Evolutionary conservation across 768 basidiomycete species (phyloP).

Genomic region (Lactarius sp.): DNA sequence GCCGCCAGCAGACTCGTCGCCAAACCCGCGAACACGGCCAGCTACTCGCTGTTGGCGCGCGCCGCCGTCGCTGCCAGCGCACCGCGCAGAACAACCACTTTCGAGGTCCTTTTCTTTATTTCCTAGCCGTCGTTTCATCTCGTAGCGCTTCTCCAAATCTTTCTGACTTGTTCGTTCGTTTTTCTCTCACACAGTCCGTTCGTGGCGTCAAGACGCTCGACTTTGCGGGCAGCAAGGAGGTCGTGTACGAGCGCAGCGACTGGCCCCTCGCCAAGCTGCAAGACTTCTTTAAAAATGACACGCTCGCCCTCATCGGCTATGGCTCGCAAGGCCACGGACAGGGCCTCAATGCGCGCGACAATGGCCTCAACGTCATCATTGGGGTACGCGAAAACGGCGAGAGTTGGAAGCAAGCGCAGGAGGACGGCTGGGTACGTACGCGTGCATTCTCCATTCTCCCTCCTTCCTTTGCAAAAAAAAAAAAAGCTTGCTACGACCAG

Average conservation of each 20-base stretch:
- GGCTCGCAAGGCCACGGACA: slow-evolving; percentile 99
- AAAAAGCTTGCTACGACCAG: too few species aligned
- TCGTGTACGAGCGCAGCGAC: slow-evolving; percentile 92
- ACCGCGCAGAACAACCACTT: slow-evolving; percentile 24
- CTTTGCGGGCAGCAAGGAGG: slow-evolving; percentile 92
- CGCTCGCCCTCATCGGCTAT: slow-evolving; percentile 97
- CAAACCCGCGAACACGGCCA: slow-evolving; percentile 48
- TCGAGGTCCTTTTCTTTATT: slow-evolving; percentile 3
- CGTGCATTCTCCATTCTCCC: not conserved
- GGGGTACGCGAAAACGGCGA: slow-evolving; percentile 97
- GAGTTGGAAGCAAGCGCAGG: slow-evolving; percentile 92
- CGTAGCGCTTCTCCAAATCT: not conserved
- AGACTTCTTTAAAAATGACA: slow-evolving; percentile 99
- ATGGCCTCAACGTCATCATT: slow-evolving; percentile 96
- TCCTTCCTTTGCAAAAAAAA: not conserved
- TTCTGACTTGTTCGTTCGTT: not conserved
- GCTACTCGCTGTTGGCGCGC: slow-evolving; percentile 55
- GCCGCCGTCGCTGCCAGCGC: slow-evolving; percentile 31
- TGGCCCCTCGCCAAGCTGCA: slow-evolving; percentile 98
- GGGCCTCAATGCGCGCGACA: slow-evolving; percentile 97
- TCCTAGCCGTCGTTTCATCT: not conserved
- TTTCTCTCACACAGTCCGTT: slow-evolving; percentile 37
- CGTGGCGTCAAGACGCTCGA: slow-evolving; percentile 94
- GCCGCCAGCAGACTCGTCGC: slow-evolving; percentile 35
- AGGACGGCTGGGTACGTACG: slow-evolving; percentile 88